Evolutionary conservation across 306 rosid species (phyloP), one percentile per base, ranked within the genome.

Genomic region (Gastrolobium bilobum): DNA sequence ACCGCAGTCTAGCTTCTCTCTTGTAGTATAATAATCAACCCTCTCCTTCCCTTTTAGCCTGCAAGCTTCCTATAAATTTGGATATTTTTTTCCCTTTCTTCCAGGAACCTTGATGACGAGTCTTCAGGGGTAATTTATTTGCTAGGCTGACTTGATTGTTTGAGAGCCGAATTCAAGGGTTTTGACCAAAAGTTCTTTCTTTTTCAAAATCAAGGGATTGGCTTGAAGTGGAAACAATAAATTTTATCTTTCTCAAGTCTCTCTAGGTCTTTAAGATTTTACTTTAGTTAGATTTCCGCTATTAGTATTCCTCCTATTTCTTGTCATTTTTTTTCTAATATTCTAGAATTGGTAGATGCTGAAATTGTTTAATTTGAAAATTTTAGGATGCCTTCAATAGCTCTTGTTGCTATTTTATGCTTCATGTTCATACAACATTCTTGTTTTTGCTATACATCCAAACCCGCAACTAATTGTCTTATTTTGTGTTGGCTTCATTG

Each of bases 401-500:
- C 77, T 42, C 31, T 26, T 77, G 34, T 63, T 74, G 61, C 54
- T 29, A 1, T 71, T 38, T 64, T 71, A 33, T 75, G 14, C 61
- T 75, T 57, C 68, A 39, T 80, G 44, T 37, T 51, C 56, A 10
- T 39, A 43, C 59, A 7, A 34, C 38, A 38, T 68, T 69, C 43
- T 82, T 77, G 20, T 58, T 4, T 83, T 46, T 60, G 5, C 26
- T 56, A 9, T 54, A 37, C 62, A 39, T 26, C 46, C 63, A 76
- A 50, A 74, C 75, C 33, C 57, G 77, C 63, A 79, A 79, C 34
- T 75, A 75, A 50, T 43, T 46, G 11, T 60, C 54, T 75, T 64
- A 10, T 56, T 46, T 54, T 60, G 31, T 26, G 31, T 52, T 74
- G 83, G 14, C 47, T 81, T 86, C 62, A 20, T 78, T 86, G 73